Evolutionary conservation across 352 stramenopile genomes (phyloP).

Genomic region (Phytophthora ramorum): DNA sequence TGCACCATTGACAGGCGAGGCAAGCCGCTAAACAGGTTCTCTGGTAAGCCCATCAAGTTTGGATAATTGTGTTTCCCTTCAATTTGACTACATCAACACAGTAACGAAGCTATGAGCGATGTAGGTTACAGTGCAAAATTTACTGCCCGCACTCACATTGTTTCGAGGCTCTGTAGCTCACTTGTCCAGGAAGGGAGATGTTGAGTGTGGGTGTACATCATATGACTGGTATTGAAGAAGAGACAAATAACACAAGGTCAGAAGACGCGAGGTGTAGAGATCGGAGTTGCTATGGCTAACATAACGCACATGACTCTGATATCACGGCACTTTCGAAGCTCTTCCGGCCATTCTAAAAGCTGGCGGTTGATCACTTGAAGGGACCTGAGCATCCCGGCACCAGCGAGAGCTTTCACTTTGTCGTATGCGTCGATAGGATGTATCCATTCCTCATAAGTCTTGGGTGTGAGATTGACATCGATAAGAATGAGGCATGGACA

Average conservation of each 20-base stretch:
- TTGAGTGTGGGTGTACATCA: conserved; percentile 37
- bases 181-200: conserved; percentile 30
- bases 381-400: conserved; percentile 31
- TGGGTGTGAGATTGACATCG: conserved; percentile 19
- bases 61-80: conserved; percentile 19
- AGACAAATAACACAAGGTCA: not conserved
- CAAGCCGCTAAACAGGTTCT: conserved; percentile 34
- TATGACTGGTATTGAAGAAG: conserved; percentile 9
- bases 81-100: conserved; percentile 1
- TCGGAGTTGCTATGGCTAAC: not conserved
- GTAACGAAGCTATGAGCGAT: not conserved
- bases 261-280: not conserved
- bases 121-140: not conserved
- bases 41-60: conserved; percentile 15
- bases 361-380: conserved; percentile 48
- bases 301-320: conserved; percentile 43
- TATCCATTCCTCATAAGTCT: conserved; percentile 13
- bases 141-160: conserved; percentile 2
- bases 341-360: conserved; percentile 25
- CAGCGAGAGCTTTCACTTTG: conserved; percentile 22
- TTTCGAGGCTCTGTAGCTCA: conserved; percentile 22
- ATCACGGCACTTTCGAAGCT: conserved; percentile 30
- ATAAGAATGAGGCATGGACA: conserved; percentile 26
- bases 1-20: conserved; percentile 21
- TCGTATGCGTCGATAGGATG: conserved; percentile 18